Evolutionary conservation across 371 early-diverging fungal species (phyloP).

Genomic region (Apophysomyces variabilis): DNA sequence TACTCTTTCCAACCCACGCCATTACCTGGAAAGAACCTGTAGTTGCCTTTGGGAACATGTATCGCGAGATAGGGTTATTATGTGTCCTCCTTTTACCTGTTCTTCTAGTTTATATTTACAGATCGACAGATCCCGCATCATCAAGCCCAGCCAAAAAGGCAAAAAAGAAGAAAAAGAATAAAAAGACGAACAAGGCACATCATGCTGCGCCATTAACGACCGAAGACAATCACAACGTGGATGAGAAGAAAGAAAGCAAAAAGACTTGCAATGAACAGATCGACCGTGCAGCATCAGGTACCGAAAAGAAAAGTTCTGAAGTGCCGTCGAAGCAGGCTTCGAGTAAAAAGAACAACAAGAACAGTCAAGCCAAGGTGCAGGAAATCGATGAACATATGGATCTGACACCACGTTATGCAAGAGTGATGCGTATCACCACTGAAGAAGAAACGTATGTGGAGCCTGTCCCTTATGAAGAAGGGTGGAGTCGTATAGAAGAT

Average conservation of each 20-base stretch:
- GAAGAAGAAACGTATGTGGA: conserved; percentile 36
- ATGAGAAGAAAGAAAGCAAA: conserved; percentile 19
- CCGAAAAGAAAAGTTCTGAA: not conserved
- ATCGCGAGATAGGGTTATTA: conserved; percentile 26
- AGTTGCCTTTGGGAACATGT: conserved; percentile 15
- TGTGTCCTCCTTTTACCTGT: conserved; percentile 29
- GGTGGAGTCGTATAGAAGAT: conserved; percentile 33
- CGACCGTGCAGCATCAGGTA: conserved; percentile 11
- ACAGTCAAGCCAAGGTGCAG: not conserved
- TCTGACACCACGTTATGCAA: conserved; percentile 37
- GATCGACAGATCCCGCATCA: conserved; percentile 2
- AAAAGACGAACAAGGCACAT: not conserved
- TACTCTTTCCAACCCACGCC: not conserved
- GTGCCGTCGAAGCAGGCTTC: not conserved
- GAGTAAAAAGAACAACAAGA: not conserved
- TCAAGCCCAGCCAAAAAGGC: conserved; percentile 16
- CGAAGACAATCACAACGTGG: not conserved
- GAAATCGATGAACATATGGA: conserved; percentile 55
- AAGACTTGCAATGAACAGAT: conserved; percentile 23
- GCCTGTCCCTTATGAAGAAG: conserved; percentile 41
- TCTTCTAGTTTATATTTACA: conserved; percentile 20
- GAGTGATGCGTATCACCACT: conserved; percentile 48
- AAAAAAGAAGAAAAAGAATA: conserved; percentile 21
- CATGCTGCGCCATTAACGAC: not conserved
- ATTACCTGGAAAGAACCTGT: not conserved